A percentile compares a stretch with the other conserved stretches of the same genome.
phyloP scores from a whole-genome alignment of 148 eudicot genomes.

The Agrostemma githago region DNA sequence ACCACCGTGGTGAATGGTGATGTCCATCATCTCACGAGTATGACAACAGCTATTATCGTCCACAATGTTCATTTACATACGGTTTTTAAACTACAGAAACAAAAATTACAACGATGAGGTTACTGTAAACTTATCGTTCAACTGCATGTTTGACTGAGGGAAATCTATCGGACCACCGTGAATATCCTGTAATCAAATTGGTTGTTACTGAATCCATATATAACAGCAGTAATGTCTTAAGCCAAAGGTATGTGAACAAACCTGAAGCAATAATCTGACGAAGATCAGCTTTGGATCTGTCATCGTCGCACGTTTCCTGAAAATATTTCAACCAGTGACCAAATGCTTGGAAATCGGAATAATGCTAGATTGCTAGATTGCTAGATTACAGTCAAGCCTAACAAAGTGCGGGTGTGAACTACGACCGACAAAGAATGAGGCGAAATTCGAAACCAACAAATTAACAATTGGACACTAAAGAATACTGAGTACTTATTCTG shows the following conservation, averaged over 20 bases:
- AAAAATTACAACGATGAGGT: not conserved
- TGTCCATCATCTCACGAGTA: not conserved
- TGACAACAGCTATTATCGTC: not conserved
- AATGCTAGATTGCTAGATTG: not conserved
- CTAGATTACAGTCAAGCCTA: not conserved
- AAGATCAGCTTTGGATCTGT: slow-evolving; percentile 65
- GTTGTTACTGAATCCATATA: not conserved
- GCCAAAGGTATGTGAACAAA: slow-evolving; percentile 16
- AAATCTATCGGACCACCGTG: slow-evolving; percentile 73
- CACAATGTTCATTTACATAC: not conserved
- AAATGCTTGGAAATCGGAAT: not conserved
- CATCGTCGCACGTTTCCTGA: slow-evolving; percentile 42
- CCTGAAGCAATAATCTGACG: slow-evolving; percentile 63
- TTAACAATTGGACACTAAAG: not conserved
- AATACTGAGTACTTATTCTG: too few species aligned
- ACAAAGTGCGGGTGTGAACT: not conserved
- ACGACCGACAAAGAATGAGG: not conserved
- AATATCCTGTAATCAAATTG: slow-evolving; percentile 46
- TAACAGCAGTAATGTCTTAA: not conserved
- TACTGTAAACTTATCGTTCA: slow-evolving; percentile 27
- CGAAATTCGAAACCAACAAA: not conserved
- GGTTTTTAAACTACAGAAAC: not conserved
- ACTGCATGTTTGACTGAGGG: slow-evolving; percentile 50
- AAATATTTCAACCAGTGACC: not conserved
- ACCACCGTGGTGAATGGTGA: not conserved